Evolutionary conservation across 352 stramenopile genomes (phyloP), one percentile per base, ranked within the genome.

Genomic region (Globisporangium recalcitrans): DNA sequence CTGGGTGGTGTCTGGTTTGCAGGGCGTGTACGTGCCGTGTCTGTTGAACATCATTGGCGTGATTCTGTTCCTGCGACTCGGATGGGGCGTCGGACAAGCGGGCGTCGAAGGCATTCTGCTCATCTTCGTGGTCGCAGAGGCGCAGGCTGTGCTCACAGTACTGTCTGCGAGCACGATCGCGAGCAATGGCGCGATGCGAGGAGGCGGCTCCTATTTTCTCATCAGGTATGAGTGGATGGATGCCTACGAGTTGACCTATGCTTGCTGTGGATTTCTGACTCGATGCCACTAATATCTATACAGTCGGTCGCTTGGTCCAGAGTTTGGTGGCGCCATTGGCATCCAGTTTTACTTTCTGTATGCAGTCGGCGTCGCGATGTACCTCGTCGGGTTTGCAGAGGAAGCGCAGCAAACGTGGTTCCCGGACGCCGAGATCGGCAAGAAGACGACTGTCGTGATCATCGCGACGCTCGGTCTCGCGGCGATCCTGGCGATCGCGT

Each of bases 21-120:
- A 82, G 74, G 88, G 88, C 8, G 88, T 96, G 6, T 95, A 91
- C 44, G 73, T 97, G 64, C 89, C 89, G 34, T 96, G 85, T 64
- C 74, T 96, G 24, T 77, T 96, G 63, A 95, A 95, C 66, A 97
- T 97, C 72, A 90, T 96, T 40, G 87, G 89, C 38, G 87, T 97
- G 27, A 93, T 97, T 51, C 63, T 97, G 22, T 97, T 96, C 63
- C 80, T 96, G 11, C 85, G 87, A 4, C 79, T 96, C 19, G 82
- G 85, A 4, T 94, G 80, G 79, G 90, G 91, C 38, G 75, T 93
- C 3, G 88, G 82, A 0, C 89, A 97, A 66, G 89, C 89, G 0
- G 89, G 89, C 4, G 75, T 81, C 11, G 61, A 90, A 24, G 88
- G 80, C 40, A 88, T 92, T 53, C 31, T 82, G 6, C 73, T 85